Conservation (phyloP, 2,329 filamentous ascomycete species). For the Phaeosphaeriaceae sp. region DNA sequence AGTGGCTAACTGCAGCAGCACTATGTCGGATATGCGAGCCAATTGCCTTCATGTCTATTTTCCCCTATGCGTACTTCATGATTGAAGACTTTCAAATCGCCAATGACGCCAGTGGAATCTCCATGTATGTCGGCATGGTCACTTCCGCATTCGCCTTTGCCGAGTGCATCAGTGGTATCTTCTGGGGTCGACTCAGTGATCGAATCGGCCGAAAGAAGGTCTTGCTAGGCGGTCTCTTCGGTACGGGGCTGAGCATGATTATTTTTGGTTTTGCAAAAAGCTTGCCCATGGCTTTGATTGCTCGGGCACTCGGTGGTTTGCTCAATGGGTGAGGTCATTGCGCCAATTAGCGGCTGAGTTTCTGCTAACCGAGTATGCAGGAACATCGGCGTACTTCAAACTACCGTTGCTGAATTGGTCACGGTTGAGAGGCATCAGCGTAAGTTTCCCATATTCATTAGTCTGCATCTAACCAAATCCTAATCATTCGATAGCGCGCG, state of each 20-base stretch:
- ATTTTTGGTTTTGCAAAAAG: slow-evolving; percentile 89
- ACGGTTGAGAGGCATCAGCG: slow-evolving; percentile 92
- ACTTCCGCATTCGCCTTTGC: slow-evolving; percentile 96
- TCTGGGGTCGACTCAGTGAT: slow-evolving; percentile 94
- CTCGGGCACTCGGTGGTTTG: slow-evolving; percentile 85
- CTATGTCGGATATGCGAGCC: slow-evolving; percentile 96
- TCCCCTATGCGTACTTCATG: slow-evolving; percentile 99
- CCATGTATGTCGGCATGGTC: slow-evolving; percentile 93
- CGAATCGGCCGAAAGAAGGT: slow-evolving; percentile 91
- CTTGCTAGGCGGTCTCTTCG: slow-evolving; percentile 83
- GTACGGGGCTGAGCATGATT: slow-evolving; percentile 91
- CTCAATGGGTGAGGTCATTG: slow-evolving; percentile 78
- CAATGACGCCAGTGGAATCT: slow-evolving; percentile 77
- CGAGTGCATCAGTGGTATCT: slow-evolving; percentile 88
- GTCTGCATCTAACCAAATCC: slow-evolving; percentile 13
- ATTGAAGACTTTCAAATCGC: slow-evolving; percentile 89
- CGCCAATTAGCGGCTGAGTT: slow-evolving; percentile 26
- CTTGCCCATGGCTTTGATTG: slow-evolving; percentile 81
- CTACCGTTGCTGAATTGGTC: slow-evolving; percentile 91
- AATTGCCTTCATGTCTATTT: slow-evolving; percentile 99
- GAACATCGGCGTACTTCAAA: slow-evolving; percentile 94
- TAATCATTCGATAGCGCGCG: slow-evolving; percentile 67
- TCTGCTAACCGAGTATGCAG: slow-evolving; percentile 54
- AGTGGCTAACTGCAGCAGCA: slow-evolving; percentile 58
- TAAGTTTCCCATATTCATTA: slow-evolving; percentile 53